These are phyloP conservation scores for Hypoxylon trugodes DNA, from an alignment of 495 filamentous ascomycete genomes.

Conservation along the genomic window DNA sequence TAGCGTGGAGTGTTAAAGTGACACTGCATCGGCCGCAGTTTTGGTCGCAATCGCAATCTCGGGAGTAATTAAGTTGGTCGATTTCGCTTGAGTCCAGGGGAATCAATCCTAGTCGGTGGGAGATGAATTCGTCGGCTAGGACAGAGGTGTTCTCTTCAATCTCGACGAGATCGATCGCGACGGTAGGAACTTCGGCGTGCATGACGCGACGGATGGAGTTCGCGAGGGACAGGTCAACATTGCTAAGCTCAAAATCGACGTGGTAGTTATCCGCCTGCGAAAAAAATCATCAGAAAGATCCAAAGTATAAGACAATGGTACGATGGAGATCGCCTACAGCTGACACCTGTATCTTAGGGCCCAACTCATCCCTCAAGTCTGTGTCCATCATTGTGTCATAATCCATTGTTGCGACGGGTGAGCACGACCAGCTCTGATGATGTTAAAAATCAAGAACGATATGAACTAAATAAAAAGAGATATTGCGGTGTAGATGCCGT, in stretches of 20 bases:
- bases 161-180: conserved; percentile 95
- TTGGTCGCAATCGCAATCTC: conserved; percentile 95
- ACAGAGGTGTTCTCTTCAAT: conserved; percentile 93
- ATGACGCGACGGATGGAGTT: conserved; percentile 93
- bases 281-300: conserved; percentile 11
- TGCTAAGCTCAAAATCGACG: conserved; percentile 83
- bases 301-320: conserved; percentile 13
- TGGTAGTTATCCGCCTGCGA: conserved; percentile 70
- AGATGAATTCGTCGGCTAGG: conserved; percentile 93
- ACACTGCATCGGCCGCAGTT: conserved; percentile 92
- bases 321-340: conserved; percentile 63
- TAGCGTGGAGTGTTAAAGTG: conserved; percentile 79
- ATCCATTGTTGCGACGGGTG: conserved; percentile 59
- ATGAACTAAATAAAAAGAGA: not conserved
- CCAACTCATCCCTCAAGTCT: conserved; percentile 61
- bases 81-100: conserved; percentile 85
- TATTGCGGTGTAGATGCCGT: not conserved
- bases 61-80: conserved; percentile 84
- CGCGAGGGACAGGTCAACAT: conserved; percentile 86
- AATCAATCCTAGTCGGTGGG: conserved; percentile 90
- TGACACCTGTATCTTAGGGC: conserved; percentile 75
- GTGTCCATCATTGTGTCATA: conserved; percentile 72
- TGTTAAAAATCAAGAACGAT: conserved; percentile 1
- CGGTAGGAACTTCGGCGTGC: conserved; percentile 92
- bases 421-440: conserved; percentile 9